Evolutionary conservation across 2,329 filamentous ascomycete species (phyloP).

Genomic region (Cryphonectria naterciae): DNA sequence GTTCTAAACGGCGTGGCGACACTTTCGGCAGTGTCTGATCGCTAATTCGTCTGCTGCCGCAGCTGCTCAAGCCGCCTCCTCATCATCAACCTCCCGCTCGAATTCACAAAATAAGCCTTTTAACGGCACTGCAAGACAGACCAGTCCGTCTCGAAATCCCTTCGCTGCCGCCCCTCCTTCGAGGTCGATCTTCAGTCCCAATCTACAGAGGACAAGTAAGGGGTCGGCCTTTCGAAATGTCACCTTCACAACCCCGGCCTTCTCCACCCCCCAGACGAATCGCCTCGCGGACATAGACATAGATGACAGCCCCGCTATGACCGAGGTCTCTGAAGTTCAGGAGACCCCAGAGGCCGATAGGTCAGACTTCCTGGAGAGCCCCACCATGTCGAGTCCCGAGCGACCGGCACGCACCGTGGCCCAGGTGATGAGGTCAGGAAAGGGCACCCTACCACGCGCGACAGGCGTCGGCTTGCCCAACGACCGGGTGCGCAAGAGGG

Average conservation of each 20-base stretch:
- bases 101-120: conserved; percentile 39
- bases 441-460: conserved; percentile 64
- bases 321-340: conserved; percentile 53
- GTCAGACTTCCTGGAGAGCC: conserved; percentile 35
- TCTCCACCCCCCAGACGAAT: conserved; percentile 60
- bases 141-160: conserved; percentile 39
- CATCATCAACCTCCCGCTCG: background rate
- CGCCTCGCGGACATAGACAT: conserved; percentile 61
- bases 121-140: conserved; percentile 34
- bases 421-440: conserved; percentile 53
- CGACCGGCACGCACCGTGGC: conserved; percentile 32
- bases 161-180: conserved; percentile 44
- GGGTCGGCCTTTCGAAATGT: conserved; percentile 64
- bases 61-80: background rate
- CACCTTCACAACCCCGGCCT: conserved; percentile 47
- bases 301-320: conserved; percentile 64
- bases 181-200: conserved; percentile 52
- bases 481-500: conserved; percentile 59
- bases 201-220: conserved; percentile 45
- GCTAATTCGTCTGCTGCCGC: background rate
- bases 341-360: conserved; percentile 58
- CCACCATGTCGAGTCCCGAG: conserved; percentile 36
- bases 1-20: background rate
- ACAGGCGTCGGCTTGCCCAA: conserved; percentile 44
- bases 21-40: background rate